Evolutionary conservation across 2,329 filamentous ascomycete genomes (phyloP).

Genomic region (Phaeophleospora eucalypticola): DNA sequence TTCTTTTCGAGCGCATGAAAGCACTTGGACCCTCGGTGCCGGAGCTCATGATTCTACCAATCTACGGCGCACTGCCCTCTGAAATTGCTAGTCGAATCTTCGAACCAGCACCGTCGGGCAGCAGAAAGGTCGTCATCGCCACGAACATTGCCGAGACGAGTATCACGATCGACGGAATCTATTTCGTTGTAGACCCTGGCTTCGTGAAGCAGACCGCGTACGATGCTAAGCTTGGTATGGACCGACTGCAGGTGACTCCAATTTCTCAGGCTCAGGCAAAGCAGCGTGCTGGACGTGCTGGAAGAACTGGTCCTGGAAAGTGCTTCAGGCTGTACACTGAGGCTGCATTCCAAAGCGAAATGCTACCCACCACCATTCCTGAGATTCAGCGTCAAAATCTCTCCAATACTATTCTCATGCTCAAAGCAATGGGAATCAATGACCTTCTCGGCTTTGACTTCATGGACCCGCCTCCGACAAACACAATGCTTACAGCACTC

Average conservation of each 20-base stretch:
- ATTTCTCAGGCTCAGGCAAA: conserved; percentile 97
- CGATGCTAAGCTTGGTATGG: conserved; percentile 96
- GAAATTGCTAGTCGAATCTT: conserved; percentile 95
- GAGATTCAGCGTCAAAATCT: conserved; percentile 96
- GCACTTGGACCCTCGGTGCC: conserved; percentile 85
- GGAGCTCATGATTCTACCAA: conserved; percentile 85
- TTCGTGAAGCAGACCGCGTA: conserved; percentile 98
- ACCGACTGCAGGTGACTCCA: conserved; percentile 89
- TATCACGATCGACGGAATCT: conserved; percentile 96
- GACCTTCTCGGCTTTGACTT: conserved; percentile 97
- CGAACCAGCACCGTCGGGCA: conserved; percentile 80
- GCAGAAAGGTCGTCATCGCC: conserved; percentile 90
- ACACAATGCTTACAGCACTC: conserved; percentile 93
- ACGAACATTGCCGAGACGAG: conserved; percentile 98
- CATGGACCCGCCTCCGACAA: conserved; percentile 96
- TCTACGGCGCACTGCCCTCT: conserved; percentile 89
- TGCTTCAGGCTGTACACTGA: conserved; percentile 96
- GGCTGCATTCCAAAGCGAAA: conserved; percentile 90
- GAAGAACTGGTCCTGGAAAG: conserved; percentile 91
- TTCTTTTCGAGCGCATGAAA: conserved; percentile 93
- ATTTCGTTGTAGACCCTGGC: conserved; percentile 93
- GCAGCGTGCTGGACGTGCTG: conserved; percentile 86
- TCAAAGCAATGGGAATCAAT: conserved; percentile 99
- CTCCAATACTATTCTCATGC: conserved; percentile 88
- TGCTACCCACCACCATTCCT: conserved; percentile 92